Percentiles rank a stretch among this genome's conserved stretches.
phyloP scores from a whole-genome alignment of 257 asterid species.

The Ilex aquifolium region DNA sequence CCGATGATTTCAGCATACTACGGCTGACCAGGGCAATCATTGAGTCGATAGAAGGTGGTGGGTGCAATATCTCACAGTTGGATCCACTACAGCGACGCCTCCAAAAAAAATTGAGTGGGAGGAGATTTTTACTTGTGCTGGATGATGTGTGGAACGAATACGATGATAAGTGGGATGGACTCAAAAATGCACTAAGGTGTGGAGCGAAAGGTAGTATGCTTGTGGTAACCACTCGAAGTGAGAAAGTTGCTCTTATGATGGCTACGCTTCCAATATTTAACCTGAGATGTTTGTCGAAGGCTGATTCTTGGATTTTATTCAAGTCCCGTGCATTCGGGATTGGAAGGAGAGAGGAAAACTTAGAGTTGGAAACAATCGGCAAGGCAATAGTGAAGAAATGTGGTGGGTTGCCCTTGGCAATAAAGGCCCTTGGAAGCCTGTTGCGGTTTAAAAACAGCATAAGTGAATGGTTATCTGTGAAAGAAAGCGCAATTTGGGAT shows the following conservation, averaged over 20 bases:
- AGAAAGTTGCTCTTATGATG: no score
- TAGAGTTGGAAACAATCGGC: no score
- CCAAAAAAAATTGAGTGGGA: no score
- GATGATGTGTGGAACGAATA: constrained; percentile 39
- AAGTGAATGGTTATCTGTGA: neutral
- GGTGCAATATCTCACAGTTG: neutral
- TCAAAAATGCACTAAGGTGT: constrained; percentile 9
- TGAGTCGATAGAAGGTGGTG: constrained; percentile 8
- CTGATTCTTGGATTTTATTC: no score
- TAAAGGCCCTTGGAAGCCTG: no score
- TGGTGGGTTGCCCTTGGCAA: no score
- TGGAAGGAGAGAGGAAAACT: no score
- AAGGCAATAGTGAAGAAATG: no score
- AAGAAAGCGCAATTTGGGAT: constrained; percentile 21
- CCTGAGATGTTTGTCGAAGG: no score
- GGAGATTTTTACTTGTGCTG: constrained; percentile 1
- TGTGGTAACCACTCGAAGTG: constrained; percentile 11
- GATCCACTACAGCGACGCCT: constrained; percentile 19
- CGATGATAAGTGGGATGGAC: constrained; percentile 21
- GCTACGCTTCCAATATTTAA: no score
- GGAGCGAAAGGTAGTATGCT: constrained; percentile 21
- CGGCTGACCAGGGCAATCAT: constrained; percentile 19
- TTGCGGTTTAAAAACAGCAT: no score
- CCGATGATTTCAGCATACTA: constrained; percentile 22
- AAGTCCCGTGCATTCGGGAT: no score